Percentiles rank a stretch among this genome's conserved stretches.
These are phyloP conservation scores for Gymnopilus junonius DNA, from an alignment of 768 basidiomycete genomes.

Conservation along the genomic window DNA sequence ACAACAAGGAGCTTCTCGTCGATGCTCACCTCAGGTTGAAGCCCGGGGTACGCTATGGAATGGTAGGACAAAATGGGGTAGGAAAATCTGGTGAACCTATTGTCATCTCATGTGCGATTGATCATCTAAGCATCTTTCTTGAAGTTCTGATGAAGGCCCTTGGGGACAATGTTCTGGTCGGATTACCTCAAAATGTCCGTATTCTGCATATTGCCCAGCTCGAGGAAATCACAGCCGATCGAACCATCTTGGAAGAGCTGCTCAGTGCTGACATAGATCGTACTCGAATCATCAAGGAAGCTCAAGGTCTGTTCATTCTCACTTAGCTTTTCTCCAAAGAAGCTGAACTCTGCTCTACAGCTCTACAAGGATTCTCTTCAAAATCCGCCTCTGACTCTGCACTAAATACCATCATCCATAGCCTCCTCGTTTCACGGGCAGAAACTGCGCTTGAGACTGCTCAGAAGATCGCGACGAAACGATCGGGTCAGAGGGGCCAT, in stretches of 20 bases:
- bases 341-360: slow-evolving; percentile 8
- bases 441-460: slow-evolving; percentile 35
- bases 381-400: slow-evolving; percentile 22
- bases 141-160: slow-evolving; percentile 34
- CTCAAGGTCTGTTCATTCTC: slow-evolving; percentile 23
- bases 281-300: slow-evolving; percentile 31
- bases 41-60: slow-evolving; percentile 50
- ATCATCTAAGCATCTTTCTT: neutral
- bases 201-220: slow-evolving; percentile 37
- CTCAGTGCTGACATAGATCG: slow-evolving; percentile 31
- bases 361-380: slow-evolving; percentile 25
- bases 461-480: slow-evolving; percentile 51
- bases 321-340: too few species aligned
- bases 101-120: neutral
- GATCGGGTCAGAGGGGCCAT: slow-evolving; percentile 61
- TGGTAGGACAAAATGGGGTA: slow-evolving; percentile 60
- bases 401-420: slow-evolving; percentile 27
- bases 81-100: slow-evolving; percentile 52
- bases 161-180: slow-evolving; percentile 34
- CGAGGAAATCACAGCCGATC: slow-evolving; percentile 30
- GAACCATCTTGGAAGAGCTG: slow-evolving; percentile 32
- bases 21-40: slow-evolving; percentile 59
- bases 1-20: slow-evolving; percentile 52
- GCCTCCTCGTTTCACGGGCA: slow-evolving; percentile 26
- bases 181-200: slow-evolving; percentile 36